phyloP scores from a whole-genome alignment of 2,329 filamentous ascomycete species.

The Colletotrichum camelliae region DNA sequence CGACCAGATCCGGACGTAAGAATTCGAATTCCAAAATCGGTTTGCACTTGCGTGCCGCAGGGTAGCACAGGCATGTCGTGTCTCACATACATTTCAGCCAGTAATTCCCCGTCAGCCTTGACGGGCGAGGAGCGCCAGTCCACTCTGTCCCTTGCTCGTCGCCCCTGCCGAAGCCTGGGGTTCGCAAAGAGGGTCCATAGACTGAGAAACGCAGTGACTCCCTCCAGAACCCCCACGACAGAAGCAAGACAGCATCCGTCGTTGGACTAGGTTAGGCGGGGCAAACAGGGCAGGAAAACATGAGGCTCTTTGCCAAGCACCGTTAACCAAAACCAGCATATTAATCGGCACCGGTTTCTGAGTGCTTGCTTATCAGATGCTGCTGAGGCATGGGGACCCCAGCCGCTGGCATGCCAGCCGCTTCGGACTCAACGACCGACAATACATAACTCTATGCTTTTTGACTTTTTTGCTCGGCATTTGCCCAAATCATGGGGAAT shows the following conservation, averaged over 20 bases:
- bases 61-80: slow-evolving; percentile 10
- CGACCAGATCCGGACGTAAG: not conserved
- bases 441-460: not conserved
- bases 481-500: not conserved
- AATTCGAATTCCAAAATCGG: not conserved
- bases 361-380: not conserved
- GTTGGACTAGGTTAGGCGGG: not conserved
- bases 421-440: slow-evolving; percentile 1
- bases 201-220: not conserved
- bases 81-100: not conserved
- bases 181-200: not conserved
- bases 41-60: not conserved
- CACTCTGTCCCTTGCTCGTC: not conserved
- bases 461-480: not conserved
- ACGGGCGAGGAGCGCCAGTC: not conserved
- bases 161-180: not conserved
- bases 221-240: not conserved
- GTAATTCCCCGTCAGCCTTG: not conserved
- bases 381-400: not conserved
- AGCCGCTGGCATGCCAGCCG: not conserved
- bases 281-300: not conserved
- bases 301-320: not conserved
- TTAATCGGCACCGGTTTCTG: slow-evolving; percentile 59
- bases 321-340: slow-evolving; percentile 49
- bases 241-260: not conserved